Percentiles rank a stretch among this genome's conserved stretches.
These are phyloP conservation scores for Serendipita sp. DNA, from an alignment of 768 basidiomycete genomes.

Conservation along the genomic window DNA sequence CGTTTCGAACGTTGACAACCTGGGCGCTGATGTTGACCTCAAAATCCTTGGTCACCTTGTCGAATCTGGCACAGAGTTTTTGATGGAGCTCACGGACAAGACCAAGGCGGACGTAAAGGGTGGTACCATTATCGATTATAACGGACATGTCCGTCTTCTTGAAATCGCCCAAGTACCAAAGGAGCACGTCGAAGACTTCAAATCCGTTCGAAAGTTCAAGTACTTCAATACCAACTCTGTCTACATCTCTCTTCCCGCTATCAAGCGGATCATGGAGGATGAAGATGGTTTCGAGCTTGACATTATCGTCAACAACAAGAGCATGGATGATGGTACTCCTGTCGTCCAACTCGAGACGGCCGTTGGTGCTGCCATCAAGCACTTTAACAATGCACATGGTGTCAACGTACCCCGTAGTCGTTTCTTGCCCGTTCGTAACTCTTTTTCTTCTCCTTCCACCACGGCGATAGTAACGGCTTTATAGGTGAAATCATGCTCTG, in stretches of 20 bases:
- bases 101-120: conserved; percentile 87
- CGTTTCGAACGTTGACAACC: conserved; percentile 92
- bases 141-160: conserved; percentile 71
- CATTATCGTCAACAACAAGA: conserved; percentile 88
- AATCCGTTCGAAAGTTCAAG: conserved; percentile 81
- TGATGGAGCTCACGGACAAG: conserved; percentile 95
- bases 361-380: conserved; percentile 86
- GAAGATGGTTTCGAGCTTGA: conserved; percentile 76
- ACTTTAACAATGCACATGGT: conserved; percentile 81
- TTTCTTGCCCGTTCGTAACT: conserved; percentile 68
- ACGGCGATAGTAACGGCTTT: background rate
- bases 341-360: conserved; percentile 83
- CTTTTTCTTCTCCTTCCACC: conserved; percentile 1
- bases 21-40: conserved; percentile 81
- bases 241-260: conserved; percentile 52
- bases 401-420: conserved; percentile 90
- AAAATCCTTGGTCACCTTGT: conserved; percentile 79
- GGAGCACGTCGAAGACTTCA: conserved; percentile 91
- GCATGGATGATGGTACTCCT: conserved; percentile 67
- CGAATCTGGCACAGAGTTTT: conserved; percentile 62
- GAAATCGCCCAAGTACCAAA: conserved; percentile 91
- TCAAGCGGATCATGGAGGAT: conserved; percentile 78
- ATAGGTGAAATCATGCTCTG: conserved; percentile 57
- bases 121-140: conserved; percentile 82
- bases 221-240: conserved; percentile 81